Conservation (phyloP, 768 basidiomycete genomes). For the Pleurotus pulmonarius region DNA sequence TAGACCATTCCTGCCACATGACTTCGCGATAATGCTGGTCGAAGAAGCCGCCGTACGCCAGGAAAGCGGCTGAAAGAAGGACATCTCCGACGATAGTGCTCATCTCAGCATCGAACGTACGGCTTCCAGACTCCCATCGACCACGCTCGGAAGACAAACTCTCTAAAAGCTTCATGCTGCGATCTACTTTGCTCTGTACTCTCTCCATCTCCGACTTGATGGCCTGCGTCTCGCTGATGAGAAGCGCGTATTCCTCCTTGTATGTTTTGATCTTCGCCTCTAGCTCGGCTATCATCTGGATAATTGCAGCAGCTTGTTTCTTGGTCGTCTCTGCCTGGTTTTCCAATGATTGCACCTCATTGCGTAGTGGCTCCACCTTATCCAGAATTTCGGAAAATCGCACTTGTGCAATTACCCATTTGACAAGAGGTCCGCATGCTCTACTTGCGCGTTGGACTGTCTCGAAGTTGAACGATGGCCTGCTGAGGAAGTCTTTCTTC, state of each 20-base stretch:
- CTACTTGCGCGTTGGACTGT: conserved; percentile 91
- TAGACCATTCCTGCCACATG: conserved; percentile 96
- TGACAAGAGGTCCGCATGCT: conserved; percentile 96
- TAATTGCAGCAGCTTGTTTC: conserved; percentile 86
- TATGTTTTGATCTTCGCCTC: conserved; percentile 90
- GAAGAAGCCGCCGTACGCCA: conserved; percentile 97
- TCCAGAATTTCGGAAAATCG: conserved; percentile 96
- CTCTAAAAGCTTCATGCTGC: conserved; percentile 91
- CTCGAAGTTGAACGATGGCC: conserved; percentile 92
- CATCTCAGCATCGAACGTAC: conserved; percentile 97
- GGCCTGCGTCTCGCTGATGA: conserved; percentile 95
- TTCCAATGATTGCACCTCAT: conserved; percentile 93
- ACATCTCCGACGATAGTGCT: conserved; percentile 98
- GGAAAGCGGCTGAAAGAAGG: conserved; percentile 89
- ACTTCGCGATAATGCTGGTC: conserved; percentile 97
- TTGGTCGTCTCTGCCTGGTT: conserved; percentile 93
- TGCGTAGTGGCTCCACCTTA: conserved; percentile 92
- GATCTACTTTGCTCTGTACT: conserved; percentile 94
- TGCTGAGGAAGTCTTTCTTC: conserved; percentile 89
- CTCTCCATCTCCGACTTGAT: conserved; percentile 98
- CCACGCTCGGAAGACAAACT: conserved; percentile 92
- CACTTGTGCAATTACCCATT: conserved; percentile 97
- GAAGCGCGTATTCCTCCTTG: conserved; percentile 95
- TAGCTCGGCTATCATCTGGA: conserved; percentile 88
- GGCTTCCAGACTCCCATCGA: conserved; percentile 93